Percentiles rank a stretch among this genome's conserved stretches.
Evolutionary conservation across 2,329 filamentous ascomycete genomes (phyloP).

Genomic region (Apiospora hydei): DNA sequence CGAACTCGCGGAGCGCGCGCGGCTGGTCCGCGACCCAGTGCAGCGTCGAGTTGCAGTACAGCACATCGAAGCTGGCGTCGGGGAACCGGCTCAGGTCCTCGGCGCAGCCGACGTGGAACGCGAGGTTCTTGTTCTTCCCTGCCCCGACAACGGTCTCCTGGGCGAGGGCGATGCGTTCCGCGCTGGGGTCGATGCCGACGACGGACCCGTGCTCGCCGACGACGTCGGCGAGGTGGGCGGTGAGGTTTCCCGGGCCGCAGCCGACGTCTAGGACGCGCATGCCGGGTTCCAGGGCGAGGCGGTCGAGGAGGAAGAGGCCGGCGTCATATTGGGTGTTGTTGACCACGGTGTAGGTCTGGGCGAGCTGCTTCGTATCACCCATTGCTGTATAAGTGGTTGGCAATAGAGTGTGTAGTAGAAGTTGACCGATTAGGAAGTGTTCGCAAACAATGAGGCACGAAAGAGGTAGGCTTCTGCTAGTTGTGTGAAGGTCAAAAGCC

Average conservation of each 20-base stretch:
- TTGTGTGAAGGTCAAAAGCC: no score
- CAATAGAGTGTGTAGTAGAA: neutral
- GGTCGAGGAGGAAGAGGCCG: slow-evolving; percentile 36
- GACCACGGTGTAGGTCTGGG: slow-evolving; percentile 36
- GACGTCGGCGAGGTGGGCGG: slow-evolving; percentile 34
- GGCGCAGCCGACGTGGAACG: slow-evolving; percentile 35
- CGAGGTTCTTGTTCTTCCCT: slow-evolving; percentile 21
- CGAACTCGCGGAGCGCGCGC: slow-evolving; percentile 33
- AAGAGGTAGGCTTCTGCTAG: no score
- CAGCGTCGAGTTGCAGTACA: slow-evolving; percentile 39
- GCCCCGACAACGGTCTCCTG: slow-evolving; percentile 25
- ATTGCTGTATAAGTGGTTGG: slow-evolving; percentile 20
- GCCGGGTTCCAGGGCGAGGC: slow-evolving; percentile 32
- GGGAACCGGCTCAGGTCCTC: slow-evolving; percentile 38
- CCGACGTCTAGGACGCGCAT: slow-evolving; percentile 43
- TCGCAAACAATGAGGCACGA: no score
- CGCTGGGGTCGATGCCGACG: slow-evolving; percentile 45
- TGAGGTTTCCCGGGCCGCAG: slow-evolving; percentile 43
- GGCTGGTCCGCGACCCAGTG: slow-evolving; percentile 40
- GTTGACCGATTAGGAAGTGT: neutral
- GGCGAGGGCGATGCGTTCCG: slow-evolving; percentile 36
- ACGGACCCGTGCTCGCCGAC: slow-evolving; percentile 32
- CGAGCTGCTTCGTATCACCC: slow-evolving; percentile 38
- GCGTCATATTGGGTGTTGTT: slow-evolving; percentile 38
- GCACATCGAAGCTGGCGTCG: slow-evolving; percentile 35